Conservation (phyloP, 495 filamentous ascomycete species). For the Daldinia caldariorum region DNA sequence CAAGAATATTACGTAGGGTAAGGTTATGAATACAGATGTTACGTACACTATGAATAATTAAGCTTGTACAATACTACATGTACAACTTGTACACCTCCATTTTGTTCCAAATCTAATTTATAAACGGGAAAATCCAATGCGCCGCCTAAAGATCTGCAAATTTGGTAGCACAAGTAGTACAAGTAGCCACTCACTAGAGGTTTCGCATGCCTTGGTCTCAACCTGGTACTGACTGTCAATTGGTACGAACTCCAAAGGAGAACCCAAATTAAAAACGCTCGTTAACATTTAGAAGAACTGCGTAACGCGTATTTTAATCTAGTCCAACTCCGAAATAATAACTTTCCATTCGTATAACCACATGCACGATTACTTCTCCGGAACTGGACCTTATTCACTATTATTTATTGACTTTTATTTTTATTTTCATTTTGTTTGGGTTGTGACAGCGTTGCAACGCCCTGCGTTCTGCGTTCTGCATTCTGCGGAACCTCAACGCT, state of each 20-base stretch:
- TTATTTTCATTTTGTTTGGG: no score
- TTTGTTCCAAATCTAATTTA: neutral
- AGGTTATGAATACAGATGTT: neutral
- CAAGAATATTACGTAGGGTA: no score
- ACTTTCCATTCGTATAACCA: conserved; percentile 9
- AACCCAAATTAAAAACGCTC: conserved; percentile 30
- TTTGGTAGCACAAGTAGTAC: neutral
- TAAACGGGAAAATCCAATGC: conserved; percentile 11
- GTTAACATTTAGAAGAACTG: conserved; percentile 1
- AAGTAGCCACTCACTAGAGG: conserved; percentile 18
- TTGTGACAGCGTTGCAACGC: conserved; percentile 21
- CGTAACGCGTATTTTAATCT: conserved; percentile 4
- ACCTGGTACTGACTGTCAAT: conserved; percentile 10
- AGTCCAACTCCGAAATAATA: conserved; percentile 1
- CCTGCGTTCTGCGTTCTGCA: neutral
- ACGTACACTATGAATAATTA: no score
- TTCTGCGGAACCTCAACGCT: neutral
- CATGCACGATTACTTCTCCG: conserved; percentile 22
- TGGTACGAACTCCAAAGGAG: conserved; percentile 15
- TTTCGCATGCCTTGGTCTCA: conserved; percentile 30
- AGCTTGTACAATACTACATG: neutral
- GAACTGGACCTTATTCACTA: conserved; percentile 10
- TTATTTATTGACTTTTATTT: neutral
- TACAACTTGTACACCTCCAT: conserved; percentile 4
- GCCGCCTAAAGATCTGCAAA: conserved; percentile 14